Evolutionary conservation across 2,329 filamentous ascomycete genomes (phyloP), one percentile per base, ranked within the genome.

Genomic region (Exophiala oligosperma): DNA sequence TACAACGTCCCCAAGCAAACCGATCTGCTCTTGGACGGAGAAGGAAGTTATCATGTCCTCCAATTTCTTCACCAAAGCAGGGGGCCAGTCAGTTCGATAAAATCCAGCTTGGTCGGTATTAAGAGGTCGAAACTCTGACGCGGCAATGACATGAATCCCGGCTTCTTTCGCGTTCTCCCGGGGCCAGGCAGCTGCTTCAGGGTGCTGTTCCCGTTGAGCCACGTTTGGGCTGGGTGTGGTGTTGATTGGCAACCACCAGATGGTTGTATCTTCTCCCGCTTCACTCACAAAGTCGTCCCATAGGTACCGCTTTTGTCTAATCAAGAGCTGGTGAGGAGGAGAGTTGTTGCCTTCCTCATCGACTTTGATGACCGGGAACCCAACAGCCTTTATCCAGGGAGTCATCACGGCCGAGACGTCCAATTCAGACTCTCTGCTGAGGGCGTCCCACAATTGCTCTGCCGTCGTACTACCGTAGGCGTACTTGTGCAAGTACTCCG

Each of bases 391-490:
- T 49, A 92, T 97, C 92, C 92, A 97, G 64, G 92, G 90, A 53
- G 91, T 87, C 86, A 96, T 96, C 57, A 96, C 89, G 61, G 90
- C 84, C 68, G 91, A 85, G 11, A 97, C 88, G 51, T 92, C 88
- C 77, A 96, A 95, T 61, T 91, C 92, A 70, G 91, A 96, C 17
- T 90, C 92, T 63, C 91, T 86, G 61, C 87, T 88, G 46, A 97
- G 81, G 29, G 92, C 89, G 56, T 88, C 85, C 92, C 92, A 97
- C 17, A 97, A 81, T 68, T 97, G 92, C 52, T 87, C 84, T 1
- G 93, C 97, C 71, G 90, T 82, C 1, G 92, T 96, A 79, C 97
- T 97, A 48, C 90, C 89, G 70, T 93, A 97, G n/a, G 91, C 91
- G 71, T 96, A 92, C 78, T 92, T 94, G 80, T 92, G 93, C 66